Base-by-base conservation (phyloP, 1,284 basidiomycete species). In the Ceratobasidium theobromae region DNA sequence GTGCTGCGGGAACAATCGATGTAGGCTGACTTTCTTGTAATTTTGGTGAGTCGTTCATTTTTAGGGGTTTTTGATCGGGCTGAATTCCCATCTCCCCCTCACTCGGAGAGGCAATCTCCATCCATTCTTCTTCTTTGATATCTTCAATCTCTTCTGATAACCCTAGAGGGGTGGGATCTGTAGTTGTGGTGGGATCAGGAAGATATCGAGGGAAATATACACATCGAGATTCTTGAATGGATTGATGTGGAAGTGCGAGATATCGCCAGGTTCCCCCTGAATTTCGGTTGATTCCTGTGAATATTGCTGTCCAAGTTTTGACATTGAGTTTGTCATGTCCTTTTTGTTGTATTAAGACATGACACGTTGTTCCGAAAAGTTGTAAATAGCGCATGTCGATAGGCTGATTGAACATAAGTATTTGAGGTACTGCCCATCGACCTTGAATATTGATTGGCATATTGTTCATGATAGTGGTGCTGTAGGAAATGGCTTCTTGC, bases 351-450 rank as follows among this genome's bases (percentile, higher is more conserved):
- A 58, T 45, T 4, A 58, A 32, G 1, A 58, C 33, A 27, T 58
- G 55, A 28, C 55, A 58, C 12, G 55, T 48, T 16, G 55, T 46
- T 4, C 55, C 55, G 12, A 58, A 58, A 1, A 58, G 18, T 28
- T 58, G 55, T 18, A 58, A 60, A n/a, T 48, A 60, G 3, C 11
- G 32, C 55, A 58, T 58, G 18, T 58, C 55, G 28, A 48, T 58
- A 0, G 43, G 25, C 14, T 58, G 45, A 18, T 18, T n/a, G 30
- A 58, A 58, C 40, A 58, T 58, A 6, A 28, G 23, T 14, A 33
- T 21, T 11, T 58, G 40, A 12, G 55, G 55, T 23, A 58, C 33
- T 21, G n/a, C 14, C 41, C 43, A 48, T 23, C 46, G 11, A 12
- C 43, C 18, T 1, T 18, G 16, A 11, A 45, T 58, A 4, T 32